Evolutionary conservation across 805 yeast species (phyloP), one percentile per base, ranked within the genome.

Genomic region (Yamadazyma laniorum): DNA sequence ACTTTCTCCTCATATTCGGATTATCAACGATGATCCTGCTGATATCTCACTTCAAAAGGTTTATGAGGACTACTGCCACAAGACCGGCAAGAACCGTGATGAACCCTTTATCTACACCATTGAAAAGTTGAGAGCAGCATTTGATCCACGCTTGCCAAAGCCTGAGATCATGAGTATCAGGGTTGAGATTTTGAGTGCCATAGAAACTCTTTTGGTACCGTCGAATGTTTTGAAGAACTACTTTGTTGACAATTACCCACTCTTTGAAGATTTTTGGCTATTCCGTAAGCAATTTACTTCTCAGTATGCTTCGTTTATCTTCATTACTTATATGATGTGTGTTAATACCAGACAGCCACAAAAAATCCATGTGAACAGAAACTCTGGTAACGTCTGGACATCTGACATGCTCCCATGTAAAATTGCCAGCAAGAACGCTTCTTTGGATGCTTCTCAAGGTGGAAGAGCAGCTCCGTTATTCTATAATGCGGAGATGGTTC

Each of bases 251-350:
- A 65, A 80, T 28, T 93, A 81, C 60, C 74, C 82, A 9, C 75
- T 80, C 42, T 95, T 83, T 58, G 96, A 85, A 59, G 97, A 91
- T 53, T 93, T 91, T 71, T 93, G 99, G 99, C 65, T 91, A 36
- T 93, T 95, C 80, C 77, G 98, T 46, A 88, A 89, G 53, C 96
- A 90, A 55, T 95, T 93, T 56, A 80, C 96, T 4, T 82, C 95
- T 18, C 96, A 90, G 61, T 93, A 91, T 63, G 97, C 97, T 4
- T 81, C 95, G 0, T 85, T 93, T 51, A 80, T 88, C 30, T 91
- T 91, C 61, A 81, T 90, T 74, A 86, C 98, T 0, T 88, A 87
- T 55, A 84, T 91, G 89, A 79, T 93, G 85, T 82, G 95, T 63
- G 86, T 93, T 52, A 88, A 88, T 58, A 80, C 84, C 33, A 79